These are phyloP conservation scores for Vigna radiata DNA, from an alignment of 306 rosid genomes.

Conservation along the genomic window DNA sequence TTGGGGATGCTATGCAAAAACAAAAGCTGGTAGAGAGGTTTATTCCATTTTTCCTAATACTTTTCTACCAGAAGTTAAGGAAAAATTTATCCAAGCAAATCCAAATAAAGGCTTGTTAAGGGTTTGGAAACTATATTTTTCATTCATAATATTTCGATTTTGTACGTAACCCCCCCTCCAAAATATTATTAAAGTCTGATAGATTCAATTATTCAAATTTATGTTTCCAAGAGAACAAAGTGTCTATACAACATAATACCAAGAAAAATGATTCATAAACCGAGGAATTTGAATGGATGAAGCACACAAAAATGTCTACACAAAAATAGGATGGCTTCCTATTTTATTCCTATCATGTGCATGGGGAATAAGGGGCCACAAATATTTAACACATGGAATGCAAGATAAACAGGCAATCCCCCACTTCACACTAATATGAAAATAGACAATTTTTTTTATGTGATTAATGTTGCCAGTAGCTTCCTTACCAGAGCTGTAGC, in stretches of 20 bases:
- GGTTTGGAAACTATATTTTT: too few species aligned
- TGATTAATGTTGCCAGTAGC: conserved; percentile 10
- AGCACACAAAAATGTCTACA: not conserved
- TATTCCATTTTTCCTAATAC: too few species aligned
- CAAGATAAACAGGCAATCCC: conserved; percentile 11
- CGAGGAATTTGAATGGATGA: not conserved
- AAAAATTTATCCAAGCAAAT: too few species aligned
- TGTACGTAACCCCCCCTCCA: not conserved
- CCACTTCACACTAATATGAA: conserved; percentile 30
- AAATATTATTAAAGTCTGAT: not conserved
- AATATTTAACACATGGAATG: not conserved
- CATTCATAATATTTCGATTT: too few species aligned
- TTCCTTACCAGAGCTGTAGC: conserved; percentile 64
- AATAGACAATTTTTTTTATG: not conserved
- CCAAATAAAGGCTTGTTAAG: too few species aligned
- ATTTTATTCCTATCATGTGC: not conserved
- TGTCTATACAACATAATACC: not conserved
- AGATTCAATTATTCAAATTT: not conserved
- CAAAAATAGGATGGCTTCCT: not conserved
- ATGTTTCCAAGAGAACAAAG: not conserved
- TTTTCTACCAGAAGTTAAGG: too few species aligned
- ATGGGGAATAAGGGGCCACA: not conserved
- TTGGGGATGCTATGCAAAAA: too few species aligned
- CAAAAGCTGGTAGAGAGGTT: too few species aligned
- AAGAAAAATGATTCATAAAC: conserved; percentile 5